Conservation (phyloP, 331 rosid genomes). For the Acacia concinna region DNA sequence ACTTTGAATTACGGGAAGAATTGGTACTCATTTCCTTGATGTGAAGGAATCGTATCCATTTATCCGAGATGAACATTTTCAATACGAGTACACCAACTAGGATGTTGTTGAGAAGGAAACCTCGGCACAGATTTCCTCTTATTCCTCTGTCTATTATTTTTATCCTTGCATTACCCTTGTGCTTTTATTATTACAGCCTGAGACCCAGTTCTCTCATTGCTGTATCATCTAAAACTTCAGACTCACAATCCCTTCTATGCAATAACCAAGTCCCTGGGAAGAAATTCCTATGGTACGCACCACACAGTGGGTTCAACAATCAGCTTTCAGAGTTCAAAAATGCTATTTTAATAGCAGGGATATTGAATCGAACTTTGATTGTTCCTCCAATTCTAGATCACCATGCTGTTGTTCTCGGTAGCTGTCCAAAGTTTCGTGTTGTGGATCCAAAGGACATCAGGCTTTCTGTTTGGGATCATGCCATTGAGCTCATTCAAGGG, state of each 20-base stretch:
- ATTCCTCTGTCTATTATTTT: slow-evolving; percentile 37
- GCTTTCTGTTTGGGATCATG: slow-evolving; percentile 74
- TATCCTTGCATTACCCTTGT: slow-evolving; percentile 32
- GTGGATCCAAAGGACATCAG: slow-evolving; percentile 52
- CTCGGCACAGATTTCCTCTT: slow-evolving; percentile 38
- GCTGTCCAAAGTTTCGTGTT: slow-evolving; percentile 86
- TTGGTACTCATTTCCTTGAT: background rate
- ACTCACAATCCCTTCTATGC: slow-evolving; percentile 40
- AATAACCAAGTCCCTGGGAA: slow-evolving; percentile 43
- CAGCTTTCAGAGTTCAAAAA: slow-evolving; percentile 82
- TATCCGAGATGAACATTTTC: slow-evolving; percentile 32
- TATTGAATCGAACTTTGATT: slow-evolving; percentile 77
- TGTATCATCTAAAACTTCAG: slow-evolving; percentile 16
- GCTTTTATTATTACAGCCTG: slow-evolving; percentile 43
- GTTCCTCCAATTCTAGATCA: slow-evolving; percentile 84
- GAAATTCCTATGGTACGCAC: slow-evolving; percentile 75
- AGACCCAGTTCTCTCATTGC: slow-evolving; percentile 22
- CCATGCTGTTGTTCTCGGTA: slow-evolving; percentile 80
- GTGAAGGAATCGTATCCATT: slow-evolving; percentile 6
- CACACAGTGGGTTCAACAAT: slow-evolving; percentile 92
- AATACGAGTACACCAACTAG: slow-evolving; percentile 33
- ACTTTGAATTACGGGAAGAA: background rate
- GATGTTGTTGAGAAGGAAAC: slow-evolving; percentile 45
- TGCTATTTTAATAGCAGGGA: slow-evolving; percentile 61
- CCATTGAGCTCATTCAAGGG: slow-evolving; percentile 52